phyloP scores from a whole-genome alignment of 768 basidiomycete species.

The Gloeophyllum trabeum region DNA sequence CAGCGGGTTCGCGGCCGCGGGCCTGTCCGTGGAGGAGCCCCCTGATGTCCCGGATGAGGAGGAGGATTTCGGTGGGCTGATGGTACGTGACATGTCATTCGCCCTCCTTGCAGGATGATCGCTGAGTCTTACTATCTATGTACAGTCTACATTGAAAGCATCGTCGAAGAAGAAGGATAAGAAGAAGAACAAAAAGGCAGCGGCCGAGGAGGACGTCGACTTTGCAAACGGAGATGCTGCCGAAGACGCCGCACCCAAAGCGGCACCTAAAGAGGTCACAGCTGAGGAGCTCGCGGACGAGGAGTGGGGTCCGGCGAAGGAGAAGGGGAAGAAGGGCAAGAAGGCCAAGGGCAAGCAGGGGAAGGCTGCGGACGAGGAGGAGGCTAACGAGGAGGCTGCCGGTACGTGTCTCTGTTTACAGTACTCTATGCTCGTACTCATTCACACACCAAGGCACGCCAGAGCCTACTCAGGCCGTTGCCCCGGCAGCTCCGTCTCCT shows the following conservation, averaged over 20 bases:
- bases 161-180: slow-evolving; percentile 45
- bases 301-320: slow-evolving; percentile 46
- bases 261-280: slow-evolving; percentile 38
- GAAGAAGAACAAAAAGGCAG: slow-evolving; percentile 25
- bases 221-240: slow-evolving; percentile 13
- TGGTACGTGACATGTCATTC: slow-evolving; percentile 34
- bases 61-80: slow-evolving; percentile 64
- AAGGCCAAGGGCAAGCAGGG: slow-evolving; percentile 34
- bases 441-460: slow-evolving; percentile 11
- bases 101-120: slow-evolving; percentile 2
- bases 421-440: slow-evolving; percentile 3
- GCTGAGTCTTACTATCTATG: slow-evolving; percentile 5
- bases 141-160: slow-evolving; percentile 56
- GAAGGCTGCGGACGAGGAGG: slow-evolving; percentile 19
- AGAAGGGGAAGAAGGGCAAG: slow-evolving; percentile 43
- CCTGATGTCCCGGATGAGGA: slow-evolving; percentile 36
- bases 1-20: slow-evolving; percentile 40
- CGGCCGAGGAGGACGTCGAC: slow-evolving; percentile 18
- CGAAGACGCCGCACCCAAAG: slow-evolving; percentile 23
- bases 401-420: slow-evolving; percentile 4
- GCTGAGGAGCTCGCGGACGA: slow-evolving; percentile 70
- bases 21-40: slow-evolving; percentile 27
- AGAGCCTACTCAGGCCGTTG: slow-evolving; percentile 11
- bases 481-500: slow-evolving; percentile 15
- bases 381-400: slow-evolving; percentile 9